phyloP scores from a whole-genome alignment of 2,329 filamentous ascomycete genomes.

The Rhinocladiella similis region DNA sequence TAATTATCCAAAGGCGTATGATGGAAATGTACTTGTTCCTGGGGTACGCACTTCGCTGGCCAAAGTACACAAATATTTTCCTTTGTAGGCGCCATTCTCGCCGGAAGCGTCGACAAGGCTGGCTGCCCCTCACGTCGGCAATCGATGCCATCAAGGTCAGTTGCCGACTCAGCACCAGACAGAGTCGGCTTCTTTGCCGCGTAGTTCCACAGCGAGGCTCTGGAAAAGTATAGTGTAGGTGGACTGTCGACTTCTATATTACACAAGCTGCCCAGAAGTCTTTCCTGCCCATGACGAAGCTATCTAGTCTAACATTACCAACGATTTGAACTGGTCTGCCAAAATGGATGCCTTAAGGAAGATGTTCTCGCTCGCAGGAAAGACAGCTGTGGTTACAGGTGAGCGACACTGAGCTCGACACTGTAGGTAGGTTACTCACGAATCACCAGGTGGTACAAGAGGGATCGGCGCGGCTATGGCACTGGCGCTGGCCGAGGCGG shows the following conservation, averaged over 20 bases:
- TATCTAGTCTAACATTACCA: too few relatives aligned
- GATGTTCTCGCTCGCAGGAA: constrained; percentile 35
- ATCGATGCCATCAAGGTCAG: not conserved
- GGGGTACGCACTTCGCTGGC: too few relatives aligned
- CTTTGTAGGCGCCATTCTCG: not conserved
- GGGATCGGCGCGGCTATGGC: constrained; percentile 51
- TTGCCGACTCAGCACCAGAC: not conserved
- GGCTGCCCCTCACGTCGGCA: not conserved
- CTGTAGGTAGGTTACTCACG: not conserved
- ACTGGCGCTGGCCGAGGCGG: constrained; percentile 47
- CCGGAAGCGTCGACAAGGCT: not conserved
- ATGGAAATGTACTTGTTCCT: too few relatives aligned
- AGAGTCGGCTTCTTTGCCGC: not conserved
- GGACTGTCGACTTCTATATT: not conserved
- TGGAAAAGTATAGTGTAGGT: not conserved
- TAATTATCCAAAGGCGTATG: too few relatives aligned
- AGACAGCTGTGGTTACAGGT: constrained; percentile 47
- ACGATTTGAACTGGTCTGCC: not conserved
- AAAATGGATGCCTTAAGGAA: constrained; percentile 17
- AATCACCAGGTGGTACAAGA: constrained; percentile 39
- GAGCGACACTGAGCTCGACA: not conserved
- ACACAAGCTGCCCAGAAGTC: not conserved
- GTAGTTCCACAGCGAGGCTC: not conserved
- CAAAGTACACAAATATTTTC: not conserved
- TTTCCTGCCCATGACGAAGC: too few relatives aligned